These are phyloP conservation scores for Fusarium sp. DNA, from an alignment of 2,329 filamentous ascomycete genomes.

Conservation along the genomic window DNA sequence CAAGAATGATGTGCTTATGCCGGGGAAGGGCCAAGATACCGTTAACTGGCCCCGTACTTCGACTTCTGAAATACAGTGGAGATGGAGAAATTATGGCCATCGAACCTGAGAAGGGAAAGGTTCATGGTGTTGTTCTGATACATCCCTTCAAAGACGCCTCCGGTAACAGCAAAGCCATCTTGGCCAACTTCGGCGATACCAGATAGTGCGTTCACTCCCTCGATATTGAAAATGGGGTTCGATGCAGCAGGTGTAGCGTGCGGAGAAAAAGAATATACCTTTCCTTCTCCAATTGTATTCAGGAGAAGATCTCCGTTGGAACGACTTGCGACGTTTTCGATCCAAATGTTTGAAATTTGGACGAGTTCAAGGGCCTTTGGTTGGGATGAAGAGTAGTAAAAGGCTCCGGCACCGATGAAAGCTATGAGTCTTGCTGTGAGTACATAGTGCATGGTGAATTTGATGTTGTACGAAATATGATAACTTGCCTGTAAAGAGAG, in stretches of 20 bases:
- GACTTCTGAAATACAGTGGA: background rate
- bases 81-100: background rate
- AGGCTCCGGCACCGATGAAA: background rate
- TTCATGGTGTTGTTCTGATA: background rate
- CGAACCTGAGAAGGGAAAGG: background rate
- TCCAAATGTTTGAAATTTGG: background rate
- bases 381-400: background rate
- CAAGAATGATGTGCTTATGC: background rate
- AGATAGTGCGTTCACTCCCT: background rate
- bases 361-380: background rate
- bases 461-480: background rate
- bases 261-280: background rate
- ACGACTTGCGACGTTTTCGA: background rate
- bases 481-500: background rate
- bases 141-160: background rate
- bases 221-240: background rate
- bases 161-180: background rate
- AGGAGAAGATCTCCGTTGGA: background rate
- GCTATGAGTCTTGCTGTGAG: background rate
- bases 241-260: too few relatives aligned
- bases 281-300: background rate
- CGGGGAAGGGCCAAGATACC: background rate
- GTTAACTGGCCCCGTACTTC: background rate
- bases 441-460: background rate
- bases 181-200: background rate